Base-by-base conservation (phyloP, 2,329 filamentous ascomycete genomes). In the Talaromyces sp. region DNA sequence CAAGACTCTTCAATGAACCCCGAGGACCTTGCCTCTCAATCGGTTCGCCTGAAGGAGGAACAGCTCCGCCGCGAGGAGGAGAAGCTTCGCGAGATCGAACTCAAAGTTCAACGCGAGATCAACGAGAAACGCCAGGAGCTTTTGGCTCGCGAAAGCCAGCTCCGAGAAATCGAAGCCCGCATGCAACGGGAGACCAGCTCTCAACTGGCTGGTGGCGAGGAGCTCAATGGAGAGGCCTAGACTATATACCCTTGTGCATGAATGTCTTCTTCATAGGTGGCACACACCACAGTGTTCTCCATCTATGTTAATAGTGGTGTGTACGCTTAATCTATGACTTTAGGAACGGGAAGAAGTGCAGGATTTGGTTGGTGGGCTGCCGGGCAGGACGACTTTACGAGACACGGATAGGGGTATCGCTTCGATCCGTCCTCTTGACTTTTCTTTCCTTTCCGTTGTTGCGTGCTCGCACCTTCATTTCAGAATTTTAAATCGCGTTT, bases 41-140 rank as follows among this genome's bases (percentile, higher is more conserved):
- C 92, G 41, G 94, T 99, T 65, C 92, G 94, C 66, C 88, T 99
- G 77, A 99, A 99, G 91, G 94, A 99, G 78, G 94, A 99, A 80
- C 94, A 99, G 79, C 90, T 99, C 69, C 91, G 94, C 74, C 92
- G 94, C 72, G 94, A 99, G 80, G 94, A 99, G 82, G 94, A 99
- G 89, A 99, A 99, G 84, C 88, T 99, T 65, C 91, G 94, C 78
- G 94, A 99, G 82, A 97, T 99, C 75, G 94, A 99, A 77, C 84
- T 97, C 82, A 99, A 99, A 88, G 94, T 99, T 65, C 94, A 99
- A 82, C 91, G 94, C 75, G 94, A 99, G 80, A 99, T 99, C 83
- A 96, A 97, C 81, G 94, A 97, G 86, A 99, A 99, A 87, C 88
- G 94, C 81, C 94, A 99, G 81, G 94, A 99, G 80, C 85, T 99